Evolutionary conservation across 139 green algal genomes (phyloP), one percentile per base, ranked within the genome.

Genomic region (Micractinium conductrix): DNA sequence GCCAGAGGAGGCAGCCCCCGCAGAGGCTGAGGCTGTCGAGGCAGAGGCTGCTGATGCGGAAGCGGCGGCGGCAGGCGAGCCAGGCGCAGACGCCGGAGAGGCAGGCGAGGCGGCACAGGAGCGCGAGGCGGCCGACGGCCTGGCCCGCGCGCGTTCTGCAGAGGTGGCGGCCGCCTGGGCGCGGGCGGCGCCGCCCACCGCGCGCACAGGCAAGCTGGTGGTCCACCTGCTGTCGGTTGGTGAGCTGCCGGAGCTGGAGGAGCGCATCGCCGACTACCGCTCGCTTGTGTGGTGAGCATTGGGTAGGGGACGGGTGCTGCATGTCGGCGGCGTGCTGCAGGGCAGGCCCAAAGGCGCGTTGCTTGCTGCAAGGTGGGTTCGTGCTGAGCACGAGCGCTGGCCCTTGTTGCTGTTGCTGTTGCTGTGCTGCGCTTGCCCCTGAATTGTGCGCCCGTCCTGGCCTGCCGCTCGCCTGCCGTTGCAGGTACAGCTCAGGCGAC

Each of bases 401-500:
- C n/a, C n/a, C n/a, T n/a, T n/a, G n/a, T n/a, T n/a, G n/a, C n/a
- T n/a, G n/a, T n/a, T n/a, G n/a, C n/a, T n/a, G n/a, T n/a, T n/a
- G n/a, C n/a, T n/a, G n/a, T n/a, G n/a, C n/a, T n/a, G n/a, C n/a
- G n/a, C n/a, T n/a, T n/a, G n/a, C n/a, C n/a, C n/a, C n/a, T n/a
- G n/a, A n/a, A n/a, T n/a, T n/a, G n/a, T n/a, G n/a, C 42, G 2
- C 71, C n/a, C 71, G 8, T 38, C 5, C n/a, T 44, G 30, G 14
- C 48, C 24, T 37, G 17, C 74, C n/a, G n/a, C n/a, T n/a, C n/a
- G n/a, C n/a, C n/a, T n/a, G n/a, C n/a, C n/a, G n/a, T 48, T 55
- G 63, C 79, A 79, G 85, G 86, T 84, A 84, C 79, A 87, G 80
- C 79, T 38, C 79, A 1, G 42, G 42, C 22, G 73, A 84, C 28